Conservation (phyloP, 352 stramenopile species). For the Phytophthora pistaciae region DNA sequence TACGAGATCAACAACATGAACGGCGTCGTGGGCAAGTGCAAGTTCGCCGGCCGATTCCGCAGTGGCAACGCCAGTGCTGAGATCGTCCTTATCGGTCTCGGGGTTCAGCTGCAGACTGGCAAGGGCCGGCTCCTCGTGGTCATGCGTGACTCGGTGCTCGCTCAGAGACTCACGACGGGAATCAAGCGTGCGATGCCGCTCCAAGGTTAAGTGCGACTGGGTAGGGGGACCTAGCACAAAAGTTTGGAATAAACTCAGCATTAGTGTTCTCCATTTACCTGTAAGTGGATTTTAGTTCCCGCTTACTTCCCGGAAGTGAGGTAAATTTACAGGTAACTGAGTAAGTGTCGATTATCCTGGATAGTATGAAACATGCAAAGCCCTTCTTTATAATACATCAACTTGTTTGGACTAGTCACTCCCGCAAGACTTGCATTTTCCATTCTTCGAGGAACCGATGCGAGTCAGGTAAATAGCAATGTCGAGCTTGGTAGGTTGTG, state of each 20-base stretch:
- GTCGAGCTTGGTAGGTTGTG: no score
- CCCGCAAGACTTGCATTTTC: no score
- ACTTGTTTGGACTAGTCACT: no score
- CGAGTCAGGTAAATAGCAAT: no score
- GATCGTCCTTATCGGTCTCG: slow-evolving; percentile 64
- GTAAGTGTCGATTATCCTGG: no score
- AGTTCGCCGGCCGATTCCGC: slow-evolving; percentile 73
- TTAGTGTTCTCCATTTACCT: no score
- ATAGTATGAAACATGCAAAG: no score
- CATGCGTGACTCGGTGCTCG: slow-evolving; percentile 60
- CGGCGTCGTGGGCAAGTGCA: slow-evolving; percentile 64
- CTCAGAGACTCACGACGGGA: slow-evolving; percentile 55
- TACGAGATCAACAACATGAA: slow-evolving; percentile 86
- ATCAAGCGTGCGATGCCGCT: slow-evolving; percentile 61
- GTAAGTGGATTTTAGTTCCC: no score
- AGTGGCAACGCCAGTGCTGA: slow-evolving; percentile 48
- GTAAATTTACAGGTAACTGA: no score
- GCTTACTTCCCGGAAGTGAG: no score
- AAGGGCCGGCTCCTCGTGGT: slow-evolving; percentile 73
- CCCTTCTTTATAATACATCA: no score
- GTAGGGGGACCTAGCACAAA: not conserved
- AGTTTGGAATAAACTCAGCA: not conserved
- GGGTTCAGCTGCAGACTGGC: slow-evolving; percentile 70
- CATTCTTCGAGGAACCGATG: no score
- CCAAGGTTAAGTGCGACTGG: slow-evolving; percentile 6